Evolutionary conservation across 2,329 filamentous ascomycete species (phyloP).

Genomic region (Xylaria sp.): DNA sequence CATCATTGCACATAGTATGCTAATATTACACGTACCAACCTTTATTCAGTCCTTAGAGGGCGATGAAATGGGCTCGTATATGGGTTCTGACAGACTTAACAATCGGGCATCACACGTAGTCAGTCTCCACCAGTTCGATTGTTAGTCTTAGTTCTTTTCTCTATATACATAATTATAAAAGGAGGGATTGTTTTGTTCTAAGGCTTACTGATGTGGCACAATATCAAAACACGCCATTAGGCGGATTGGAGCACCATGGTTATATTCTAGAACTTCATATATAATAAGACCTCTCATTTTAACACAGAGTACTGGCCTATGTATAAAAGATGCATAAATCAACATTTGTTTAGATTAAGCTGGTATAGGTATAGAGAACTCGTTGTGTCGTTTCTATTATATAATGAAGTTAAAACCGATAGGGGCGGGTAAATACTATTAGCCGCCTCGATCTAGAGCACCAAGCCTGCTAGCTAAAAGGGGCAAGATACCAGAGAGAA

Average conservation of each 20-base stretch:
- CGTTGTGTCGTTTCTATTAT: not conserved
- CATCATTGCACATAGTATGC: not conserved
- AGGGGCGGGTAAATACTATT: not conserved
- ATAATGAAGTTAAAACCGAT: not conserved
- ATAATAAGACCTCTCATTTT: not conserved
- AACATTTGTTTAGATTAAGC: too few species aligned
- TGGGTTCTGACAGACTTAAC: too few species aligned
- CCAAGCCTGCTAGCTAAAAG: not conserved
- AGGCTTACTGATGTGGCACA: not conserved
- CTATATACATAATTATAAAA: not conserved
- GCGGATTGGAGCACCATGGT: not conserved
- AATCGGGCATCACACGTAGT: not conserved
- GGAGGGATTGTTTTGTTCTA: not conserved
- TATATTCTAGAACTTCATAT: not conserved
- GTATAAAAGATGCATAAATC: not conserved
- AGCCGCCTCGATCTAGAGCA: not conserved
- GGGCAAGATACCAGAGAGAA: not conserved
- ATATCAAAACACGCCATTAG: not conserved
- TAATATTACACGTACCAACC: not conserved
- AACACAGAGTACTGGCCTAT: not conserved
- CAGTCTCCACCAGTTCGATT: too few species aligned
- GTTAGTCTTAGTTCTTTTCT: not conserved
- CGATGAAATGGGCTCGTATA: not conserved
- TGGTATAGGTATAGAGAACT: too few species aligned
- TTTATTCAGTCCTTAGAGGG: not conserved